Percentiles rank a stretch among this genome's conserved stretches.
phyloP scores from a whole-genome alignment of 306 rosid species.

The Vachellia pachyceras region DNA sequence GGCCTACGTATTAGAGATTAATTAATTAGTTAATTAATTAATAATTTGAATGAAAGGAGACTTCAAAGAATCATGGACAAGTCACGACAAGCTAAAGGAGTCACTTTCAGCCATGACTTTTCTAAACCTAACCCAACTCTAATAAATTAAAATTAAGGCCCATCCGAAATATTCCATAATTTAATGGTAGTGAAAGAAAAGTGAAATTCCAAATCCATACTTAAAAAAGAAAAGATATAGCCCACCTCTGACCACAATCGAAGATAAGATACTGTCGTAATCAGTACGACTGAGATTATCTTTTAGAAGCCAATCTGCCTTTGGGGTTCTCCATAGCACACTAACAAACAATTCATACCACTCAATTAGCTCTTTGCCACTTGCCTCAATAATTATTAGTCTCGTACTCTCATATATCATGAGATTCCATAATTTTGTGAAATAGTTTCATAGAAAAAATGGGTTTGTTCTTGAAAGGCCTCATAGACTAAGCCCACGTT shows the following conservation, averaged over 20 bases:
- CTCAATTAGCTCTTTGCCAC: background rate
- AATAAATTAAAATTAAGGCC: background rate
- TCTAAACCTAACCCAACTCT: background rate
- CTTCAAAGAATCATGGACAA: background rate
- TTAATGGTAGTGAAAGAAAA: background rate
- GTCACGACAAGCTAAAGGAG: background rate
- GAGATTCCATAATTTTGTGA: background rate
- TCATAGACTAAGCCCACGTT: background rate
- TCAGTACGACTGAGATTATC: background rate
- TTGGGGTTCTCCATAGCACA: background rate
- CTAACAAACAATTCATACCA: background rate
- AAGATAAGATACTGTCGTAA: background rate
- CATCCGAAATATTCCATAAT: background rate
- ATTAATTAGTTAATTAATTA: background rate
- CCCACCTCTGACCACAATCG: background rate
- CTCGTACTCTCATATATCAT: background rate
- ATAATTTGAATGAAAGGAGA: background rate
- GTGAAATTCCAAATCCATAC: background rate
- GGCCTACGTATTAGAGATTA: background rate
- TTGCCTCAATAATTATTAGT: background rate
- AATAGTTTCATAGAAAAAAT: background rate
- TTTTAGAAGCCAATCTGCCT: background rate
- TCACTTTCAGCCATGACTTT: background rate
- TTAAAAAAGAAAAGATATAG: background rate
- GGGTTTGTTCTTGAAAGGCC: background rate